phyloP scores from a whole-genome alignment of 768 basidiomycete species.

The Peribolospora baueri region DNA sequence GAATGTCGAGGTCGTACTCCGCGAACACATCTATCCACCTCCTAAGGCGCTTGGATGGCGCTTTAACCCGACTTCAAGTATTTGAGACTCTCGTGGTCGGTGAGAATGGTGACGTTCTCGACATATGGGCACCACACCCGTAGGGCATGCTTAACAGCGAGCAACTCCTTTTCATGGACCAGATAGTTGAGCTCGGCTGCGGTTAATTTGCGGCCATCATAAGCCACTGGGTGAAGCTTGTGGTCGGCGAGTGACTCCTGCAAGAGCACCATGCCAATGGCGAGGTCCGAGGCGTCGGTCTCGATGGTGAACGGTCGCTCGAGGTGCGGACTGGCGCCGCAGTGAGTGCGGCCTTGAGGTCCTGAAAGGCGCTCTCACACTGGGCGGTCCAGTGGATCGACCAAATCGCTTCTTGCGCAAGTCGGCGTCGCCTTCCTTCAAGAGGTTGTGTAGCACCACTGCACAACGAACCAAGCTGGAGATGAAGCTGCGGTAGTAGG shows the following conservation, averaged over 20 bases:
- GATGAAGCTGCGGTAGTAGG: slow-evolving; percentile 27
- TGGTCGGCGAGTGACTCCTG: slow-evolving; percentile 13
- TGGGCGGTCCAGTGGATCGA: neutral
- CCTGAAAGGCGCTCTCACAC: slow-evolving; percentile 3
- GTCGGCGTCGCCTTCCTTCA: slow-evolving; percentile 5
- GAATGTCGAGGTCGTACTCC: slow-evolving; percentile 16
- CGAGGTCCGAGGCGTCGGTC: slow-evolving; percentile 17
- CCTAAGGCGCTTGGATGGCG: too few species aligned
- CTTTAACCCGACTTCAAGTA: slow-evolving; percentile 9
- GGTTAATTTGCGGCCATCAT: slow-evolving; percentile 12
- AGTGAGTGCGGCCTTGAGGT: slow-evolving; percentile 4
- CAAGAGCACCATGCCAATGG: slow-evolving; percentile 16
- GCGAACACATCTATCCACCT: too few species aligned
- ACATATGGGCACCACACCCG: slow-evolving; percentile 17
- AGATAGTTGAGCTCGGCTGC: slow-evolving; percentile 27
- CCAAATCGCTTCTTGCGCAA: too few species aligned
- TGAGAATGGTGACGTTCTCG: slow-evolving; percentile 19
- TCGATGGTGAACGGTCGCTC: slow-evolving; percentile 8
- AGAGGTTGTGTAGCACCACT: slow-evolving; percentile 7
- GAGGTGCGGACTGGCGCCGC: slow-evolving; percentile 3
- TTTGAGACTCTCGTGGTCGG: slow-evolving; percentile 16
- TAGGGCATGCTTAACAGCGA: slow-evolving; percentile 24
- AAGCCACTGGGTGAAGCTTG: slow-evolving; percentile 19
- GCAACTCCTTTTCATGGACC: slow-evolving; percentile 30
- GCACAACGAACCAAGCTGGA: slow-evolving; percentile 19